Conservation (phyloP, 2,329 filamentous ascomycete genomes). For the Talaromyces sp. region DNA sequence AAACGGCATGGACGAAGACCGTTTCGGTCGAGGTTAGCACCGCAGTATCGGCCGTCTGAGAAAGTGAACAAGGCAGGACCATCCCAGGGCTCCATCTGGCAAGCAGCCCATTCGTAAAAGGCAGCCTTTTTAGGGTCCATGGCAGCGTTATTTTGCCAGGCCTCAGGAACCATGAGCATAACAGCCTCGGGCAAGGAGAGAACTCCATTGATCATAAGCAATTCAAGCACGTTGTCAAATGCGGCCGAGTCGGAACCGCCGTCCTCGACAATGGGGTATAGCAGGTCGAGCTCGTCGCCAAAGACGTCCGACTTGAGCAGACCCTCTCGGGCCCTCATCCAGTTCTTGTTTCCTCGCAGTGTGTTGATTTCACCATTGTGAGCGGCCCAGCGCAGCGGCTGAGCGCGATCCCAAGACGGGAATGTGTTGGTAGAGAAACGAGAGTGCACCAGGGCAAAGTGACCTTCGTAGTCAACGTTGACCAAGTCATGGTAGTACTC, state of each 20-base stretch:
- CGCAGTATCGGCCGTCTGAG: conserved; percentile 91
- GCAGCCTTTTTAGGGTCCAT: conserved; percentile 95
- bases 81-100: conserved; percentile 99
- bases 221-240: conserved; percentile 93
- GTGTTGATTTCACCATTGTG: conserved; percentile 99
- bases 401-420: conserved; percentile 95
- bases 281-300: conserved; percentile 79
- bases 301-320: conserved; percentile 90
- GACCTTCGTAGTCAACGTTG: conserved; percentile 93
- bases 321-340: conserved; percentile 96
- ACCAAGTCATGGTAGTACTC: conserved; percentile 97
- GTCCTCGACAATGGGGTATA: conserved; percentile 94
- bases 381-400: conserved; percentile 91
- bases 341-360: conserved; percentile 96
- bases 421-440: conserved; percentile 98
- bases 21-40: conserved; percentile 93
- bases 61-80: conserved; percentile 95
- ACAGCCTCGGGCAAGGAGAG: conserved; percentile 91
- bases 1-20: conserved; percentile 92
- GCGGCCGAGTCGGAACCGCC: conserved; percentile 94
- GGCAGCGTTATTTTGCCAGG: conserved; percentile 86
- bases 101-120: conserved; percentile 98
- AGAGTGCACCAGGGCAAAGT: conserved; percentile 94
- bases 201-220: conserved; percentile 91
- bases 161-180: conserved; percentile 98